Conservation (phyloP, 1,139 yeast species). For the Geotrichum cucujoidarum region DNA sequence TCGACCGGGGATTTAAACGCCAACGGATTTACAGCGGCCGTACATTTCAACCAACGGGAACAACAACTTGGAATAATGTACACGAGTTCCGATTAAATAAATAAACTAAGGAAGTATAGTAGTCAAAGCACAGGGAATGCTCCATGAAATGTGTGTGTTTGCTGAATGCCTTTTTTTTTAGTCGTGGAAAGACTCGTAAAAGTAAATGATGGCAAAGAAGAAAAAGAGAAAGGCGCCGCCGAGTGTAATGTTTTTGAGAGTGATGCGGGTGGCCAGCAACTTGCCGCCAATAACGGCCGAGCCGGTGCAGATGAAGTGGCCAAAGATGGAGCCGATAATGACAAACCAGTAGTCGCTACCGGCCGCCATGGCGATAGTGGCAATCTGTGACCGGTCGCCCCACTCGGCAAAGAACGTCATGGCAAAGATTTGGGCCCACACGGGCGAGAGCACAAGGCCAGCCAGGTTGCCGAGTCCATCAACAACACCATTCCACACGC, state of each 20-base stretch:
- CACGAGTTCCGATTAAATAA: too few species aligned
- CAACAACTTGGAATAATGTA: too few species aligned
- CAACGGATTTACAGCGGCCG: too few species aligned
- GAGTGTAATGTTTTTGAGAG: slow-evolving; percentile 85
- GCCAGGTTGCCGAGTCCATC: slow-evolving; percentile 50
- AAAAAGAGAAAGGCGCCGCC: slow-evolving; percentile 88
- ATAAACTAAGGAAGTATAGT: too few species aligned
- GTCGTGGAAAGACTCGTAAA: slow-evolving; percentile 30
- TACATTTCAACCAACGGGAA: too few species aligned
- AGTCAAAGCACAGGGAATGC: too few species aligned
- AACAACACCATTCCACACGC: slow-evolving; percentile 24
- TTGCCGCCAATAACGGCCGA: slow-evolving; percentile 95
- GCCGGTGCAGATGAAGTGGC: slow-evolving; percentile 85
- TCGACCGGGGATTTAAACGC: too few species aligned
- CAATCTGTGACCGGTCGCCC: slow-evolving; percentile 98
- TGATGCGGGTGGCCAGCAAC: slow-evolving; percentile 78
- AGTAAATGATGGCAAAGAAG: slow-evolving; percentile 73
- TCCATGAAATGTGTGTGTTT: too few species aligned
- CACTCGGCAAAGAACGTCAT: slow-evolving; percentile 98
- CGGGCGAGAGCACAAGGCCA: slow-evolving; percentile 68
- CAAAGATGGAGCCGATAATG: slow-evolving; percentile 81
- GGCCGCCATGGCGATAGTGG: slow-evolving; percentile 98
- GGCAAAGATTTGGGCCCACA: slow-evolving; percentile 89
- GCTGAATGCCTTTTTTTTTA: too few species aligned
- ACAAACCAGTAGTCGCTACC: slow-evolving; percentile 91